Percentiles rank a stretch among this genome's conserved stretches.
Evolutionary conservation across 2,329 filamentous ascomycete genomes (phyloP).

Genomic region (Dactylellina haptotyla): DNA sequence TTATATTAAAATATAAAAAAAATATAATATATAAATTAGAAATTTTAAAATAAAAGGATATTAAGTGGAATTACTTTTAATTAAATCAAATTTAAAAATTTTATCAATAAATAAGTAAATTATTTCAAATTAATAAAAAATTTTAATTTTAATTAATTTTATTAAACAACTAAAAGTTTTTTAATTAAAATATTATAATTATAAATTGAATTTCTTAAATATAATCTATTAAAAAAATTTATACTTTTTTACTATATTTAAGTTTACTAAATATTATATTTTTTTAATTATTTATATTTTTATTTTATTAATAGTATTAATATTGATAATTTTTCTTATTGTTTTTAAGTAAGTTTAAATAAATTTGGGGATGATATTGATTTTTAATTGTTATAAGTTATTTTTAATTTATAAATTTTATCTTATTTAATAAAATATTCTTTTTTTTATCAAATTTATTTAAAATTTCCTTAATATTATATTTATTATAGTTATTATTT

Average conservation of each 20-base stretch:
- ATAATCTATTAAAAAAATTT: background rate
- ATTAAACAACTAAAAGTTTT: no score
- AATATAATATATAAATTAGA: no score
- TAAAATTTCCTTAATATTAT: slow-evolving; percentile 4
- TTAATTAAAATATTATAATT: background rate
- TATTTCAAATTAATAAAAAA: no score
- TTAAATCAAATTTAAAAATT: no score
- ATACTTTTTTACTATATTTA: background rate
- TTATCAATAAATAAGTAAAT: no score
- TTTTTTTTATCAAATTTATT: background rate
- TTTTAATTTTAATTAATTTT: no score
- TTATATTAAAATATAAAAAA: no score
- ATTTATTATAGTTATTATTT: background rate
- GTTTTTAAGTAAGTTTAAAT: background rate
- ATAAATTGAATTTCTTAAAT: background rate
- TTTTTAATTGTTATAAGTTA: background rate
- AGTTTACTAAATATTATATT: background rate
- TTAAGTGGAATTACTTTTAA: no score
- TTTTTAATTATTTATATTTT: background rate
- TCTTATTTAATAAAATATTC: slow-evolving; percentile 8
- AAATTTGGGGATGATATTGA: background rate
- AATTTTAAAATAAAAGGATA: no score
- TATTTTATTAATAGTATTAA: background rate
- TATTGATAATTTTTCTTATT: no score
- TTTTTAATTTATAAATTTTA: slow-evolving; percentile 1